Conservation (phyloP, 805 yeast genomes). For the Candida stauntonica region DNA sequence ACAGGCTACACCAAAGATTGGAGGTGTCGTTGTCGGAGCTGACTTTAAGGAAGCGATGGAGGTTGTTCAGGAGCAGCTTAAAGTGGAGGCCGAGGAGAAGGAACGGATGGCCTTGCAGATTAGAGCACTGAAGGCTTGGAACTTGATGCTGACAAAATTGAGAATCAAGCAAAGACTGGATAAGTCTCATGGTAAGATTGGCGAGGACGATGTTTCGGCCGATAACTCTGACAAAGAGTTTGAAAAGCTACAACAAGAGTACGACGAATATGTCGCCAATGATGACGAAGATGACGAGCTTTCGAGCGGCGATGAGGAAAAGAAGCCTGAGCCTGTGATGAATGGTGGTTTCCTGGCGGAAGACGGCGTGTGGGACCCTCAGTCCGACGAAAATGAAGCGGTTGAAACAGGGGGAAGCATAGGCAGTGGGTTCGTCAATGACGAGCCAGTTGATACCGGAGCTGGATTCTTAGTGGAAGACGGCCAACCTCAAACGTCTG, state of each 20-base stretch:
- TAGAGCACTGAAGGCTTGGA: conserved; percentile 45
- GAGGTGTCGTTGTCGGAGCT: conserved; percentile 71
- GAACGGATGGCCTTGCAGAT: conserved; percentile 40
- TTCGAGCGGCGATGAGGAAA: neutral
- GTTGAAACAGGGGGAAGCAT: neutral
- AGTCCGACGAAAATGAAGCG: neutral
- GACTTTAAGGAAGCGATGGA: conserved; percentile 58
- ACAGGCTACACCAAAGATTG: conserved; percentile 55
- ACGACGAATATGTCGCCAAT: conserved; percentile 21
- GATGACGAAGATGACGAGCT: conserved; percentile 18
- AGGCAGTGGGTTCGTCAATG: neutral
- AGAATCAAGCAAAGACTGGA: conserved; percentile 40
- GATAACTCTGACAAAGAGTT: conserved; percentile 15
- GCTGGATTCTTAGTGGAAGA: neutral
- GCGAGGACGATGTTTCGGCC: conserved; percentile 1
- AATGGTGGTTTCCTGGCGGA: conserved; percentile 11
- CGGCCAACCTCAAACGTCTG: too few relatives aligned
- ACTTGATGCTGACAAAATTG: conserved; percentile 38
- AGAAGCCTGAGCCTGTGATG: neutral
- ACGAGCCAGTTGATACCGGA: neutral
- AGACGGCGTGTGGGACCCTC: conserved; percentile 8
- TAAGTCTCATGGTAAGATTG: conserved; percentile 38
- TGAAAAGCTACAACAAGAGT: conserved; percentile 16
- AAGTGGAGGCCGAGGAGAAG: conserved; percentile 39
- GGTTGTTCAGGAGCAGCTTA: conserved; percentile 43